These are phyloP conservation scores for Dalechampia spathulata DNA, from an alignment of 441 rosid species.

Conservation along the genomic window DNA sequence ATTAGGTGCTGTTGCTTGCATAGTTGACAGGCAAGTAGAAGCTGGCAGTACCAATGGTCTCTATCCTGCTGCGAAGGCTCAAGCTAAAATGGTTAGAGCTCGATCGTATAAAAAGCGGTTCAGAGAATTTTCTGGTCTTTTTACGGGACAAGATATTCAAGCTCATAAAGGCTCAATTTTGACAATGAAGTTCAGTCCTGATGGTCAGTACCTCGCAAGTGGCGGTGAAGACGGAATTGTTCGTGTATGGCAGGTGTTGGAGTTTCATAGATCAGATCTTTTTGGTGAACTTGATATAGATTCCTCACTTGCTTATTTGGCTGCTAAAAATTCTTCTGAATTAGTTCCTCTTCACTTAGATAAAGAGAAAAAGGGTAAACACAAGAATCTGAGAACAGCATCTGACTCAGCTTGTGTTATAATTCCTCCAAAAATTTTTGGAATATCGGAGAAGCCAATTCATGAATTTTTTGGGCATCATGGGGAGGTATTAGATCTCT, in stretches of 20 bases:
- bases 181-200: slow-evolving; percentile 82
- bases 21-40: slow-evolving; percentile 32
- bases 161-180: slow-evolving; percentile 76
- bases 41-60: slow-evolving; percentile 12
- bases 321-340: slow-evolving; percentile 46
- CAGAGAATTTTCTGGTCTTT: slow-evolving; percentile 69
- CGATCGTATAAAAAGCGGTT: slow-evolving; percentile 41
- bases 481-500: slow-evolving; percentile 67
- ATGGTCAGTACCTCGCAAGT: slow-evolving; percentile 70
- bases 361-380: slow-evolving; percentile 36
- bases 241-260: slow-evolving; percentile 65
- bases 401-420: slow-evolving; percentile 57
- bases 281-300: slow-evolving; percentile 44
- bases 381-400: slow-evolving; percentile 31
- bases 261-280: slow-evolving; percentile 38
- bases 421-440: slow-evolving; percentile 60
- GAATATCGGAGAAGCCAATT: slow-evolving; percentile 55
- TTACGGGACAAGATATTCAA: slow-evolving; percentile 48
- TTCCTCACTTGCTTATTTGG: slow-evolving; percentile 49
- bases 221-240: slow-evolving; percentile 79
- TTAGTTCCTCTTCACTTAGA: slow-evolving; percentile 35
- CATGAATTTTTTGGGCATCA: slow-evolving; percentile 69
- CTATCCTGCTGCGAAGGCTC: slow-evolving; percentile 10
- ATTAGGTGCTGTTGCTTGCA: slow-evolving; percentile 47
- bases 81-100: slow-evolving; percentile 41